Evolutionary conservation across 2,329 filamentous ascomycete species (phyloP), one percentile per base, ranked within the genome.

Genomic region (Cytospora chrysosperma): DNA sequence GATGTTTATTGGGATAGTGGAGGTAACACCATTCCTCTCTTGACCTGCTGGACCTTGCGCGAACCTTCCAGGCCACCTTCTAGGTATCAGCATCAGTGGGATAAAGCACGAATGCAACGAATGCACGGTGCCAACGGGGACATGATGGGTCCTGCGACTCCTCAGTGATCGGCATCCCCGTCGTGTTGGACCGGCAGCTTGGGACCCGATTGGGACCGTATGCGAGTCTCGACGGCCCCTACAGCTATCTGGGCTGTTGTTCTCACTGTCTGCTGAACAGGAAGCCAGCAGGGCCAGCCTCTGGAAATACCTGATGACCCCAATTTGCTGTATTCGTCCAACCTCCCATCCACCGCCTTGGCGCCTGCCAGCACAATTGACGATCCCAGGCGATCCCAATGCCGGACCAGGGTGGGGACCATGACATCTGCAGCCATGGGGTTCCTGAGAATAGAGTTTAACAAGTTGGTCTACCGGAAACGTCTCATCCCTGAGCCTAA

Each of bases 351-450:
- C 51, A 61, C 59, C 40, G 27, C 40, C 47, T 34, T 50, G 51
- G 26, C 59, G 47, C 27, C 55, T 61, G 58, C 51, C 58, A 47
- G 55, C 21, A 24, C 58, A 40, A 27, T 40, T 15, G 59, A 28
- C 59, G 59, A 61, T 61, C 59, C 40, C 19, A 37, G 59, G 51
- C 32, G 59, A 61, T 61, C 59, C 59, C 17, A 49, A 61, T 61
- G 51, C 55, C 9, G 26, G 30, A 15, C 59, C 21, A 19, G 6
- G 21, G 27, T 50, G 51, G 59, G 27, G 47, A 61, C 34, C 51
- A 61, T 61, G 51, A 55, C 53, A 61, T 55, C 51, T 52, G 32
- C 43, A 55, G 40, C 37, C 58, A 61, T 28, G 47, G 51, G 15
- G 26, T 13, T 12, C n/a, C 13, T 26, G 27, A 40, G 50, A 43